Evolutionary conservation across 345 rosid genomes (phyloP).

Genomic region (Excoecaria cochinchinensis): DNA sequence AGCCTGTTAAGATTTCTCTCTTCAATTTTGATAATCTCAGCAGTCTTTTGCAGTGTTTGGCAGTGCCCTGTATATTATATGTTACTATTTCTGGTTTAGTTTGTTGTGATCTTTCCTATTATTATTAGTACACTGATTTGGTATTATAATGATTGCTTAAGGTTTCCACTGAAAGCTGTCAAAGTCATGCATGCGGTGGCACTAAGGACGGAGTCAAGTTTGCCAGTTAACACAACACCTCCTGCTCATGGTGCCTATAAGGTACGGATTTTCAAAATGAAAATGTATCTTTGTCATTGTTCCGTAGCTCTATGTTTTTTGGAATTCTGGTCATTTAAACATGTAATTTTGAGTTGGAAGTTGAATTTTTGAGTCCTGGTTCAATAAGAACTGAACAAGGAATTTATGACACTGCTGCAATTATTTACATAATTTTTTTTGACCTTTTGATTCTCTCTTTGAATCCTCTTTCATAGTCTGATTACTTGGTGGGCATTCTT

Average conservation of each 20-base stretch:
- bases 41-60: background rate
- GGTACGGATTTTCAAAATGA: slow-evolving; percentile 40
- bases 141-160: slow-evolving; percentile 19
- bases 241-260: slow-evolving; percentile 50
- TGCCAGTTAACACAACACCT: slow-evolving; percentile 52
- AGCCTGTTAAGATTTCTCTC: too few species aligned
- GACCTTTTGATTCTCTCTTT: background rate
- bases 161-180: slow-evolving; percentile 91
- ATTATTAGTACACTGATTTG: background rate
- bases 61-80: background rate
- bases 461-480: slow-evolving; percentile 16
- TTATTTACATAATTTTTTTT: background rate
- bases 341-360: background rate
- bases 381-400: background rate
- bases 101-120: background rate
- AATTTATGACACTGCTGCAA: background rate
- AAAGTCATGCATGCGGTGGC: slow-evolving; percentile 96
- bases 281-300: background rate
- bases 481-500: slow-evolving; percentile 25
- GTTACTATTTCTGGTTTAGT: background rate
- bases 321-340: background rate
- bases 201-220: slow-evolving; percentile 79
- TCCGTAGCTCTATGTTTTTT: background rate
- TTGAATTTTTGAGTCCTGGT: background rate
- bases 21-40: background rate